These are phyloP conservation scores for Lipomyces yamanashiensis DNA, from an alignment of 805 yeast species.

Conservation along the genomic window DNA sequence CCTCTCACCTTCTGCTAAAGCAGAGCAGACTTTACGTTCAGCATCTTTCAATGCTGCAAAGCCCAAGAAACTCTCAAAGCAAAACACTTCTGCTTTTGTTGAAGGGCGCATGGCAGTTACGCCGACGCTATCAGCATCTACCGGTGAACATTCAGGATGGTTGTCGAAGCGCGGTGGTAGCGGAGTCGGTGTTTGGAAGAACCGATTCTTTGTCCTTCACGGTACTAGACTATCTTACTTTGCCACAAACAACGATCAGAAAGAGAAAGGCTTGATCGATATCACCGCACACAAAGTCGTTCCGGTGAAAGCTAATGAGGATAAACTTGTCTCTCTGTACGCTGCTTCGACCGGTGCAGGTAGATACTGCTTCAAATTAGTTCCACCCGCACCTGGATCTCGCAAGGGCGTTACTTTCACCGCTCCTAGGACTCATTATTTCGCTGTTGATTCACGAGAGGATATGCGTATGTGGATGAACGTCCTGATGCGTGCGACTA, in stretches of 20 bases:
- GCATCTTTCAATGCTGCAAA: constrained; percentile 55
- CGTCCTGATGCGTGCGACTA: constrained; percentile 92
- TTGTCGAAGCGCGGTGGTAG: constrained; percentile 90
- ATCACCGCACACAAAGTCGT: constrained; percentile 92
- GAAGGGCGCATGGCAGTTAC: constrained; percentile 83
- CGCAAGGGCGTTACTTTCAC: constrained; percentile 94
- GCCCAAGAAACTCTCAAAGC: constrained; percentile 42
- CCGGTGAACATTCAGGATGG: constrained; percentile 88
- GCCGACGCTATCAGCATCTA: constrained; percentile 76
- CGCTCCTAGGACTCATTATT: constrained; percentile 92
- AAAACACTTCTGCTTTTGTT: constrained; percentile 51
- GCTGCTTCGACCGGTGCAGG: constrained; percentile 96
- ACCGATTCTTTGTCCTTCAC: constrained; percentile 70
- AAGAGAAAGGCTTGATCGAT: constrained; percentile 92
- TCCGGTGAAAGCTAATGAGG: constrained; percentile 78
- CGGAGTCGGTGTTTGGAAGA: constrained; percentile 89
- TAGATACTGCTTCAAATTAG: constrained; percentile 85
- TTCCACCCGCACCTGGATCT: constrained; percentile 98
- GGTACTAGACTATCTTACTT: constrained; percentile 93
- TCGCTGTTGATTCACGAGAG: constrained; percentile 89
- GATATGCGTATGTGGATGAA: constrained; percentile 97
- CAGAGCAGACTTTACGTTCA: constrained; percentile 50
- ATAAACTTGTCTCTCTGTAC: constrained; percentile 79
- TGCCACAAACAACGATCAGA: constrained; percentile 71
- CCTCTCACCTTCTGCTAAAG: constrained; percentile 8